phyloP scores from a whole-genome alignment of 352 stramenopile genomes.

The Globisporangium cederbergense region DNA sequence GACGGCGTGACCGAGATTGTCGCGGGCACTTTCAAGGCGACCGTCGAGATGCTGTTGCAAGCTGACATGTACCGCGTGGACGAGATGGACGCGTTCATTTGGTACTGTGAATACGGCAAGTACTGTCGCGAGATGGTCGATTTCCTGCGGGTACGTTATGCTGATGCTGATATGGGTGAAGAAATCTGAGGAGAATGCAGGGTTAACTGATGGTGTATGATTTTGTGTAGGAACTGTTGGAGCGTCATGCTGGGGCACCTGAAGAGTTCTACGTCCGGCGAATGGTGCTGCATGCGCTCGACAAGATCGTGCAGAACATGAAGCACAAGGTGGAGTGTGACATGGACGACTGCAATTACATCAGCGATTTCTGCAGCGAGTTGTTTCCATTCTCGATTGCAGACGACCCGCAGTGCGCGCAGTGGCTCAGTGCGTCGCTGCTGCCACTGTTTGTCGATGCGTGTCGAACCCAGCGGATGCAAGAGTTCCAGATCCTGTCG shows the following conservation, averaged over 20 bases:
- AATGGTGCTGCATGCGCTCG: conserved; percentile 70
- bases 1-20: conserved; percentile 56
- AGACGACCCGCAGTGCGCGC: conserved; percentile 64
- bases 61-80: conserved; percentile 56
- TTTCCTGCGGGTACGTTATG: conserved; percentile 36
- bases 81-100: conserved; percentile 62
- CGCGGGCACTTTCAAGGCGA: conserved; percentile 60
- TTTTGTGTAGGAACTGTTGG: conserved; percentile 27
- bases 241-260: conserved; percentile 20
- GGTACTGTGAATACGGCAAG: conserved; percentile 47
- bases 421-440: conserved; percentile 69
- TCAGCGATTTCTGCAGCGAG: conserved; percentile 57
- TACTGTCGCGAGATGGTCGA: conserved; percentile 42
- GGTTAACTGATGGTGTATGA: not conserved
- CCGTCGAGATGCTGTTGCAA: conserved; percentile 50
- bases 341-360: conserved; percentile 55
- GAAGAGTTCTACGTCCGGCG: conserved; percentile 56
- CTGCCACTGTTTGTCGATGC: conserved; percentile 71
- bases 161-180: not conserved
- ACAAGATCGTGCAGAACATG: conserved; percentile 73
- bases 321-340: conserved; percentile 71
- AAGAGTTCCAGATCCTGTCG: conserved; percentile 56
- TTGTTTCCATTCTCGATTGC: conserved; percentile 64
- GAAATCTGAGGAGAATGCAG: not conserved
- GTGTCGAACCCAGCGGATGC: conserved; percentile 46